A percentile compares a stretch with the other conserved stretches of the same genome.
These are phyloP conservation scores for Emergomyces orientalis DNA, from an alignment of 2,329 filamentous ascomycete species.

Conservation along the genomic window DNA sequence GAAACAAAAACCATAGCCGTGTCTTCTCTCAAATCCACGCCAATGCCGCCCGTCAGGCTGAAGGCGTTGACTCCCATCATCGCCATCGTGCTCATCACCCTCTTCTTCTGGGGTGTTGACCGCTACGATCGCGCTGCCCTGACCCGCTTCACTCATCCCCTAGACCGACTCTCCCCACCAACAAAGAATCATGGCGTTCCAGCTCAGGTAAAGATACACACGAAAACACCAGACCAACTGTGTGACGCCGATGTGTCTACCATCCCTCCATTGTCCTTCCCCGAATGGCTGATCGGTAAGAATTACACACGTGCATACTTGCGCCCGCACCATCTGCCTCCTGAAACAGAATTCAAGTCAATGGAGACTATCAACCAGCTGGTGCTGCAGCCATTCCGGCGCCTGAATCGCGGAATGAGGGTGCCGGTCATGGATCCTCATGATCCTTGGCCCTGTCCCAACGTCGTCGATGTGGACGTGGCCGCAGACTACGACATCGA, in stretches of 20 bases:
- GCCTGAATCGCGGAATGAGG: slow-evolving; percentile 33
- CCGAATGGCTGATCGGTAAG: slow-evolving; percentile 36
- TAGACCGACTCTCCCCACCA: slow-evolving; percentile 21
- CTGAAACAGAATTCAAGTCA: slow-evolving; percentile 31
- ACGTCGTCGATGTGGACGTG: slow-evolving; percentile 34
- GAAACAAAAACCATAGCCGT: neutral
- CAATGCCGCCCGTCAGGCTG: slow-evolving; percentile 25
- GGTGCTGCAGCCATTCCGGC: slow-evolving; percentile 31
- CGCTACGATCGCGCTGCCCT: slow-evolving; percentile 32
- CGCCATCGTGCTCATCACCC: slow-evolving; percentile 30
- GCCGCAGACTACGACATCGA: slow-evolving; percentile 32
- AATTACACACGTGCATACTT: slow-evolving; percentile 37
- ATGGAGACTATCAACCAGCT: slow-evolving; percentile 31
- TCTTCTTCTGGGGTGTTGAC: slow-evolving; percentile 35
- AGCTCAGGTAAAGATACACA: slow-evolving; percentile 20
- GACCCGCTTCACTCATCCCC: slow-evolving; percentile 29
- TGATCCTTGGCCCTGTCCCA: slow-evolving; percentile 28
- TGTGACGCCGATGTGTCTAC: slow-evolving; percentile 30
- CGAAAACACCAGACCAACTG: slow-evolving; percentile 16
- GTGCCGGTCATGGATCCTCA: slow-evolving; percentile 27
- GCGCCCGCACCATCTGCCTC: slow-evolving; percentile 30
- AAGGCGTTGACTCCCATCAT: slow-evolving; percentile 33
- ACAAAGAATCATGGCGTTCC: slow-evolving; percentile 9
- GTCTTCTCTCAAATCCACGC: slow-evolving; percentile 1
- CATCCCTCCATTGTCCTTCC: slow-evolving; percentile 29